Evolutionary conservation across 306 rosid genomes (phyloP), one percentile per base, ranked within the genome.

Genomic region (Quercus dentata): DNA sequence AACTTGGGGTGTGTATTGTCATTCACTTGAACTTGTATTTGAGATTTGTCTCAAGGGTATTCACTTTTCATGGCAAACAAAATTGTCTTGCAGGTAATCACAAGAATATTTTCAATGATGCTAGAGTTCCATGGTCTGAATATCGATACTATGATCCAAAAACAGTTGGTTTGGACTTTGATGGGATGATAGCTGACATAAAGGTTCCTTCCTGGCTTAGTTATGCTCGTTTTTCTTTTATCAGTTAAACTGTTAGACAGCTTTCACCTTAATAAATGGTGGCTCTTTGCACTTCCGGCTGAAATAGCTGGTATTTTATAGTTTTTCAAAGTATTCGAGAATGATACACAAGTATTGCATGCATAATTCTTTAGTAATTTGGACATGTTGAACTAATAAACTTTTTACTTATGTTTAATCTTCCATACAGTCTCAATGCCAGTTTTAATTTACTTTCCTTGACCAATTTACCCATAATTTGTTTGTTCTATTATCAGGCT

Each of bases 151-250:
- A 95, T 35, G 97, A 95, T 76, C 98, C 98, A 56, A 88, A 84
- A 88, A 95, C 98, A n/a, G 98, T 95, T 86, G 99, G 98, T 79
- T 86, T 95, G 98, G 99, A 93, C 87, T 95, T 95, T 86, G 97
- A 90, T 74, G 97, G 99, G 84, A 93, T 95, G 99, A 79, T 95
- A 49, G 87, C 86, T 67, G 99, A 95, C 86, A 93, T 93, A 79
- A 85, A 95, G 98, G 98, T 93, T 71, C 76, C 18, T 63, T 74
- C 52, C 33, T 83, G 77, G 71, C n/a, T 9, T 67, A 19, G 1
- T 67, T 67, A 17, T 64, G 25, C 21, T 67, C n/a, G 4, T 1
- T 19, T 33, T 33, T 33, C 14, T 67, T 65, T 67, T 4, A 19
- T 31, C 49, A 67, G 1, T 9, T 33, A 67, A 35, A 23, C 46